Conservation (phyloP, 257 asterid genomes). For the Solanum pinnatisectum region DNA sequence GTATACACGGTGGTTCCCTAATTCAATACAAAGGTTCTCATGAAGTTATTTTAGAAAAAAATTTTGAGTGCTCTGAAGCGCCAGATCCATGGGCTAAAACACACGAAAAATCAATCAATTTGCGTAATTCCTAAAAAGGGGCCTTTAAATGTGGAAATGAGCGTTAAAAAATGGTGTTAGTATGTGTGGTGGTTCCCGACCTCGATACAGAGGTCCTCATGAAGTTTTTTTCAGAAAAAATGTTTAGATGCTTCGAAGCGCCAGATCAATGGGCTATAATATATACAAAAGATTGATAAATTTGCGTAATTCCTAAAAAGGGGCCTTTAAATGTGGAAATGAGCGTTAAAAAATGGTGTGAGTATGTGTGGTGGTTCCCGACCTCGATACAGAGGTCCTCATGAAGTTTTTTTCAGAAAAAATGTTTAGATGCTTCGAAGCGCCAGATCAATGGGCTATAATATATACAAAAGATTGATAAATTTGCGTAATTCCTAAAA, state of each 20-base stretch:
- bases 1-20: background rate
- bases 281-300: background rate
- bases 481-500: background rate
- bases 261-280: too few relatives aligned
- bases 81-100: background rate
- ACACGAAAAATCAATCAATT: too few relatives aligned
- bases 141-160: too few relatives aligned
- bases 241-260: background rate
- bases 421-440: background rate
- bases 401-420: too few relatives aligned
- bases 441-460: background rate
- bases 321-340: too few relatives aligned
- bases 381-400: background rate
- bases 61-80: background rate
- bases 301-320: background rate
- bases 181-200: background rate
- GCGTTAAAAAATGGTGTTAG: background rate
- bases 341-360: background rate
- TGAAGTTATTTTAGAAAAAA: background rate
- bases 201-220: background rate
- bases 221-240: too few relatives aligned
- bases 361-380: background rate
- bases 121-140: background rate
- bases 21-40: background rate
- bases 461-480: background rate